Base-by-base conservation (phyloP, 164 flowering plant genomes). In the Paratinospora sagittata region DNA sequence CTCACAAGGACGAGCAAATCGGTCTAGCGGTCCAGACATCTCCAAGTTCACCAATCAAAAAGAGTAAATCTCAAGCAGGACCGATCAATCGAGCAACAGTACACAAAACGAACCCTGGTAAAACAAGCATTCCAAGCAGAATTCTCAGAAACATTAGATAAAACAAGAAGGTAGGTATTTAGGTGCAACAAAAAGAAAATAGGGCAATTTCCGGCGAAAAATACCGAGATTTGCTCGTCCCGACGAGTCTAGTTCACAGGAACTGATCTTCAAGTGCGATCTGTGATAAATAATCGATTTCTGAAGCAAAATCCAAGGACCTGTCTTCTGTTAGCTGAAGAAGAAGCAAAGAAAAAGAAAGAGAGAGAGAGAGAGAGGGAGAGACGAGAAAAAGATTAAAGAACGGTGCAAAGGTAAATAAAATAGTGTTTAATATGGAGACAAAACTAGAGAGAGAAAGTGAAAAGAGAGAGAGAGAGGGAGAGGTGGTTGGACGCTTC, bases 11-110 rank as follows among this genome's bases (percentile, higher is more conserved):
- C 76, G 77, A 8, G 86, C 78, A 49, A 82, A 81, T 63, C 84
- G 83, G 76, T 85, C 86, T 2, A 83, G 74, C 0, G 84, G 82
- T 27, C 84, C 84, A 2, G 87, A 81, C 87, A 86, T 86, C 67
- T 49, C 43, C 1, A 66, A 23, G 16, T 8, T 49, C 67, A 17
- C 71, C 60, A 73, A 60, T 57, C 65, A 3, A 39, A 30, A 63
- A 64, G 3, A 63, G 33, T 6, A 36, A 43, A 71, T 60, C 12
- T 55, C 52, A 72, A 72, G 63, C 70, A 12, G 8, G 14, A 3
- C 27, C 43, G 27, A 69, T 52, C 43, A 52, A 60, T 26, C 47
- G 21, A 34, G 65, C 47, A 69, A 19, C 63, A 37, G 43, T n/a
- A 33, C 0, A 10, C 10, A 6, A 69, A 33, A 17, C 1, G 27